Base-by-base conservation (phyloP, 495 filamentous ascomycete species). In the Physcia stellaris region DNA sequence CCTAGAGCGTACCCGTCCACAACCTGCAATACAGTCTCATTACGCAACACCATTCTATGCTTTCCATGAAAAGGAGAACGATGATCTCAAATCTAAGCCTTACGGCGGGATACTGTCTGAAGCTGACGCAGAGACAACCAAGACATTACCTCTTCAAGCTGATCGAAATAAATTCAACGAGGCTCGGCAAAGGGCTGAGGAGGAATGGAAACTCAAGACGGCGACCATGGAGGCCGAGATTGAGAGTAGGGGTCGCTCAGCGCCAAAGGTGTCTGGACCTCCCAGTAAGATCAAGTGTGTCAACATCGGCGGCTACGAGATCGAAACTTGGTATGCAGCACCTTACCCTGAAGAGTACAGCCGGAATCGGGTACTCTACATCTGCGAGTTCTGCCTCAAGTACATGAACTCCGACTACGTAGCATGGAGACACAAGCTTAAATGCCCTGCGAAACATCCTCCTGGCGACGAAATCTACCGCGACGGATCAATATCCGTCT, bases 391-490 rank as follows among this genome's bases (percentile, higher is more conserved):
- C 57, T 98, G 90, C 54, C 66, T 98, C 32, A 96, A 96, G 56
- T 98, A 98, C 63, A 94, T 98, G 87, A 94, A 87, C 54, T 94
- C 88, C 9, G 87, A 95, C 52, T 95, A 88, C 47, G 88, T 96
- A 16, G 86, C 88, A 15, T 95, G 86, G 86, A 71, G 90, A 27
- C 90, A 98, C 55, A 95, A 94, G 64, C 80, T 92, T 50, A 98
- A 98, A 66, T 98, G 90, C 49, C 81, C 86, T 4, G 86, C 85
- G 6, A 94, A 94, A 53, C 84, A 96, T 48, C 92, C 90, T 3
- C 90, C 90, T 1, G 90, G 90, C 16, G 88, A 98, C 48, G 92
- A 98, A 53, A 94, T 98, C 39, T 98, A 98, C 50, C 81, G 88
- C n/a, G 80, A 94, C 47, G 79, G 76, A 24, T 90, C 83, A 3